Evolutionary conservation across 306 rosid genomes (phyloP).

Genomic region (Abrus pulchellus): DNA sequence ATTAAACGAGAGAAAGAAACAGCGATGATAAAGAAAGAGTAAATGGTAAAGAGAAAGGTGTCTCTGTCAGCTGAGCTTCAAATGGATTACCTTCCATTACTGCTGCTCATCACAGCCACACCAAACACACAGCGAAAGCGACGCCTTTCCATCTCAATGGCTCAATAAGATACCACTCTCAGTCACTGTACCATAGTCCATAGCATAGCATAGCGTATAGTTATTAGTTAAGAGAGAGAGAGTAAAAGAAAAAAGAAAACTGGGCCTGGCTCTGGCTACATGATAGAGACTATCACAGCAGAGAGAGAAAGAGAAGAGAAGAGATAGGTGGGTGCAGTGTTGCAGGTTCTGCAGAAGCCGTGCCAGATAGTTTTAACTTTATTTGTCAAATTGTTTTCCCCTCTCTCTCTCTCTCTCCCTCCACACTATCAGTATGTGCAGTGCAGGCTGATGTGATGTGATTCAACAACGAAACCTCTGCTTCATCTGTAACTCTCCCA

Average conservation of each 20-base stretch:
- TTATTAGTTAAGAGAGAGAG: constrained; percentile 38
- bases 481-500: constrained; percentile 25
- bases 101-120: constrained; percentile 10
- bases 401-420: constrained; percentile 9
- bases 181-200: not conserved
- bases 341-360: constrained; percentile 74
- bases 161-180: not conserved
- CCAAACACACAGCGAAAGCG: constrained; percentile 53
- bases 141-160: constrained; percentile 45
- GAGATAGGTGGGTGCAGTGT: constrained; percentile 51
- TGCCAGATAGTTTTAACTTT: constrained; percentile 73
- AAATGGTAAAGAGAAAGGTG: constrained; percentile 42
- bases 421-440: constrained; percentile 5
- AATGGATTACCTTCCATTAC: constrained; percentile 39
- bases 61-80: constrained; percentile 37
- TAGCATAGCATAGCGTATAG: not conserved
- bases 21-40: not conserved
- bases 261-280: not conserved
- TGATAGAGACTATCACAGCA: constrained; percentile 21
- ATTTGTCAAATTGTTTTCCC: constrained; percentile 56
- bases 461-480: constrained; percentile 61
- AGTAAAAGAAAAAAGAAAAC: constrained; percentile 45
- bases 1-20: not conserved
- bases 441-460: constrained; percentile 74
- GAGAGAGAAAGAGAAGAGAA: constrained; percentile 33